Conservation (phyloP, 2,329 filamentous ascomycete species). For the Aspergillus glaucus region DNA sequence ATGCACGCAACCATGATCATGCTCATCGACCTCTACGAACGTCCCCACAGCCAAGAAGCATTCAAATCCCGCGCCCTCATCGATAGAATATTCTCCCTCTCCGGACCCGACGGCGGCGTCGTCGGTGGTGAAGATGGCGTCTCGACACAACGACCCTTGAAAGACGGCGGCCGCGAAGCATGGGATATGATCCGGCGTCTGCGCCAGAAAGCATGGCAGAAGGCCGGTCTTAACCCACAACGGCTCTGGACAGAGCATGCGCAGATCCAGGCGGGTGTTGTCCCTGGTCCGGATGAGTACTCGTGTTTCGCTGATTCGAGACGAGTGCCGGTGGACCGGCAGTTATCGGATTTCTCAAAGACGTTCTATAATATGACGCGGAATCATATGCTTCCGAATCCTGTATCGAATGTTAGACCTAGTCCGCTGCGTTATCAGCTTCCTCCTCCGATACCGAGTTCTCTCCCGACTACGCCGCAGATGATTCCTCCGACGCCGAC, state of each 20-base stretch:
- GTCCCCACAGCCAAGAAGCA: conserved; percentile 41
- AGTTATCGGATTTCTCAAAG: conserved; percentile 27
- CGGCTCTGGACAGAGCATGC: conserved; percentile 43
- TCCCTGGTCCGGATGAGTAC: conserved; percentile 15
- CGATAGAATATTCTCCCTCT: conserved; percentile 41
- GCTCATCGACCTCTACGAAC: conserved; percentile 45
- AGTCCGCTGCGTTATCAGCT: conserved; percentile 21
- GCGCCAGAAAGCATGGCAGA: conserved; percentile 44
- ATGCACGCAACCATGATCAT: conserved; percentile 36
- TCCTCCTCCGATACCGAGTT: conserved; percentile 8
- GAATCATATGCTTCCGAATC: conserved; percentile 21
- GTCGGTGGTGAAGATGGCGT: conserved; percentile 42
- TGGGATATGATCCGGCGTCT: conserved; percentile 45
- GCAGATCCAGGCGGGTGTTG: conserved; percentile 34
- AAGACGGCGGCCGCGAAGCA: conserved; percentile 44
- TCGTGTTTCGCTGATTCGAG: conserved; percentile 4
- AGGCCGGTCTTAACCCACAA: conserved; percentile 41
- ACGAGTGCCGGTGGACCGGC: conserved; percentile 7
- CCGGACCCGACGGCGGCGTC: conserved; percentile 40
- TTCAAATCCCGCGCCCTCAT: conserved; percentile 41
- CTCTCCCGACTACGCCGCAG: conserved; percentile 5
- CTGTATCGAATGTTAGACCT: conserved; percentile 14
- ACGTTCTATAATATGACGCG: conserved; percentile 32
- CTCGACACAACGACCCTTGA: conserved; percentile 37
- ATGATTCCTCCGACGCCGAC: conserved; percentile 2